Percentiles rank a stretch among this genome's conserved stretches.
Conservation (phyloP, 768 basidiomycete species). For the Albatrellus ellisii region DNA sequence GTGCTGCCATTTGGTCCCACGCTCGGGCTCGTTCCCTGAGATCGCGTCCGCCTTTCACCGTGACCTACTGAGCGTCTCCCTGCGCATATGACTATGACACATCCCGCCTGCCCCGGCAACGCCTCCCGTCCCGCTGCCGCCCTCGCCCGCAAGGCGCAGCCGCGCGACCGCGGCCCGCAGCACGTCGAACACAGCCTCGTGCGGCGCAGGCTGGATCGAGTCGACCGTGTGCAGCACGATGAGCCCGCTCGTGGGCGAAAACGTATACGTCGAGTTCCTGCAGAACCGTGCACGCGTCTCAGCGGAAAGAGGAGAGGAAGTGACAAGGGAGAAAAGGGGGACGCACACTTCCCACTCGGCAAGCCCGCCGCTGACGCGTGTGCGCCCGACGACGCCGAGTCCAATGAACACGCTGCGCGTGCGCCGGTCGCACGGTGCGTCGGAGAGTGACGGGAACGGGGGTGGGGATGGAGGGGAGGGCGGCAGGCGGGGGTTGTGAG, state of each 20-base stretch:
- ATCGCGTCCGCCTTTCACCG: no score
- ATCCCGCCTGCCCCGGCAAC: background rate
- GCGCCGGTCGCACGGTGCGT: conserved; percentile 2
- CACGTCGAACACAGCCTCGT: conserved; percentile 55
- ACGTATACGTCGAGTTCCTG: conserved; percentile 62
- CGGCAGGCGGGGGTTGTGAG: no score
- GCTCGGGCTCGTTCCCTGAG: no score
- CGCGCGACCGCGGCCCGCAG: conserved; percentile 25
- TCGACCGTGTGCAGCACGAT: conserved; percentile 55
- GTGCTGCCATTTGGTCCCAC: no score
- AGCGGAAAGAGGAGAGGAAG: background rate
- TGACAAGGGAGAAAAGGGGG: conserved; percentile 2
- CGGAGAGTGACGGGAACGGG: background rate
- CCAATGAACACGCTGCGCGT: conserved; percentile 33
- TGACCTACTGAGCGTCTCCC: no score
- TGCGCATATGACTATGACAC: no score
- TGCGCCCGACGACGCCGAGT: conserved; percentile 40
- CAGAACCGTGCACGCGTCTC: background rate
- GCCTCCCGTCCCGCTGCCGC: background rate
- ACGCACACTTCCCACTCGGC: conserved; percentile 71
- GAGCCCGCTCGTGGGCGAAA: conserved; percentile 53
- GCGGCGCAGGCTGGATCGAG: conserved; percentile 70
- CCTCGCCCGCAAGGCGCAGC: background rate
- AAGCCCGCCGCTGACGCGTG: conserved; percentile 46
- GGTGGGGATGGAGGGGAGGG: conserved; percentile 6